phyloP scores from a whole-genome alignment of 2,329 filamentous ascomycete genomes.

The Aspergillus sp. region DNA sequence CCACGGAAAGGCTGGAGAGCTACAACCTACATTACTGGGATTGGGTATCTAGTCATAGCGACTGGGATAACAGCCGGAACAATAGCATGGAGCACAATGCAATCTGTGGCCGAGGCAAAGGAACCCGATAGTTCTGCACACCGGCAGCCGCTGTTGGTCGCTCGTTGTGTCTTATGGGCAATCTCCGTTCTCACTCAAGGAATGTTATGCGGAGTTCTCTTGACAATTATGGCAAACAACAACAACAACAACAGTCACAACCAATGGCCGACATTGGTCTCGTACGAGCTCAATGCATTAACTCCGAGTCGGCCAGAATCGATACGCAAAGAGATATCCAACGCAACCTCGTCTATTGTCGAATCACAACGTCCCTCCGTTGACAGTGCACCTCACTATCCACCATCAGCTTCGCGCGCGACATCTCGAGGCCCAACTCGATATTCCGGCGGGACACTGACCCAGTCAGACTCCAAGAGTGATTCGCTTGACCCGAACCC shows the following conservation, averaged over 20 bases:
- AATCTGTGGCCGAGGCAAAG: slow-evolving; percentile 9
- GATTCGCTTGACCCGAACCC: slow-evolving; percentile 24
- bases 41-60: slow-evolving; percentile 28
- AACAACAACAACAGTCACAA: slow-evolving; percentile 8
- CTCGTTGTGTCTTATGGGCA: slow-evolving; percentile 38
- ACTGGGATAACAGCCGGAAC: slow-evolving; percentile 28
- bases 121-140: background rate
- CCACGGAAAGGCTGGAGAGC: slow-evolving; percentile 21
- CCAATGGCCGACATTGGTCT: slow-evolving; percentile 24
- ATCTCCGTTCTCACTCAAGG: slow-evolving; percentile 33
- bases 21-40: slow-evolving; percentile 17
- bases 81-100: slow-evolving; percentile 23
- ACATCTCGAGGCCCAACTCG: slow-evolving; percentile 29
- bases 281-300: slow-evolving; percentile 24
- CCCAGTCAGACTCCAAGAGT: slow-evolving; percentile 23
- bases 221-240: slow-evolving; percentile 17
- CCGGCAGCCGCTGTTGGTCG: slow-evolving; percentile 26
- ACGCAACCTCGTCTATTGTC: slow-evolving; percentile 10
- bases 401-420: slow-evolving; percentile 25
- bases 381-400: slow-evolving; percentile 11
- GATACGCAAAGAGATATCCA: slow-evolving; percentile 7
- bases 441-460: slow-evolving; percentile 32
- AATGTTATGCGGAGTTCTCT: slow-evolving; percentile 30
- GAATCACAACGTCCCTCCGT: slow-evolving; percentile 15
- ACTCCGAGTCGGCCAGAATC: slow-evolving; percentile 14